Base-by-base conservation (phyloP, 441 rosid genomes). In the Geranium incanum region DNA sequence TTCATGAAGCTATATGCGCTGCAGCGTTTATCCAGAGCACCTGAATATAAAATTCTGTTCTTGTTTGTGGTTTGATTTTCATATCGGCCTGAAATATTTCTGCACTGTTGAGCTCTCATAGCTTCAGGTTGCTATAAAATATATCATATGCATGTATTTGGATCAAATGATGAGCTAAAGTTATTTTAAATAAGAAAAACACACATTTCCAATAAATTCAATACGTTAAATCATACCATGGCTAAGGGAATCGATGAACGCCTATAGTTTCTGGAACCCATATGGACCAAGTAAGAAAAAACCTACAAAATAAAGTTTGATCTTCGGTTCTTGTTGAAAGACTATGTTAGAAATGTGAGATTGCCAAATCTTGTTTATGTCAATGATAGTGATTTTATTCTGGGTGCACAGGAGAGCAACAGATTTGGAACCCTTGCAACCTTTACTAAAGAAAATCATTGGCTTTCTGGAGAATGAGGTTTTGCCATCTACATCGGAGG, bases 371-470 rank as follows among this genome's bases (percentile, higher is more conserved):
- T 12, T 64, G 39, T 64, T 64, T 13, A 28, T 64, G 9, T 64
- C n/a, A 11, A 12, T 33, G 67, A 33, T n/a, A 8, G 28, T 19
- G 65, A 19, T 60, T 11, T 13, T 66, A 36, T 66, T 66, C 21
- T 66, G 68, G 68, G 45, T 66, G 68, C 39, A 69, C 86, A 96
- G 98, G 90, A 85, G 87, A 79, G 97, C 95, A 82, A 73, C 80
- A 64, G 97, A 93, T 75, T 84, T 96, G 87, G 98, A 91, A 79
- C 96, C 96, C 68, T 78, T 95, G 88, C 99, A 95, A 83, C 95
- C 95, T 73, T 81, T 96, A 84, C 88, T 93, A 65, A 90, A 81
- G 79, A 96, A 88, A 73, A 86, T 86, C 79, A 76, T 93, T 82
- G 87, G 91, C 72, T 80, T 84, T 72, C 81, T 96, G 84, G 99